Percentiles rank a stretch among this genome's conserved stretches.
phyloP scores from a whole-genome alignment of 768 basidiomycete species.

The Termitomyces sp. region DNA sequence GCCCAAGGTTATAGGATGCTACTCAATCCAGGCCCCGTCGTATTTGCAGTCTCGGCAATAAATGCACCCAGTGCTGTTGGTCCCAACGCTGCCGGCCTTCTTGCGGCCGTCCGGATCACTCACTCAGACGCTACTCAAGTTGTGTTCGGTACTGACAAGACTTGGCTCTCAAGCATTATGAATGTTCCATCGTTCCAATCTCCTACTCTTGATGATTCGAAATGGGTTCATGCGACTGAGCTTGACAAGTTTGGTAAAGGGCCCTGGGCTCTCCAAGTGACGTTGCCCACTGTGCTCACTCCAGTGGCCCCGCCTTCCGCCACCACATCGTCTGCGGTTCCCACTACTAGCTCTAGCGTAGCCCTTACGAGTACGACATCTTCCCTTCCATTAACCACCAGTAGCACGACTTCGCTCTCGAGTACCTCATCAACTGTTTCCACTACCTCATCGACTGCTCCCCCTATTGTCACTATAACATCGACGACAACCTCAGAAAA shows the following conservation, averaged over 20 bases:
- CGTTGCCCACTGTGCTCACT: constrained; percentile 5
- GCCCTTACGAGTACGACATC: background rate
- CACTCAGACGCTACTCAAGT: constrained; percentile 10
- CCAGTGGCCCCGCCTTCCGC: constrained; percentile 6
- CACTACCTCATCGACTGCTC: background rate
- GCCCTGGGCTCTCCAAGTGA: constrained; percentile 5
- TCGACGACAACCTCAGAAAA: constrained; percentile 1
- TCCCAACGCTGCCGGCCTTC: constrained; percentile 10
- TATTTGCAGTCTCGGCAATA: constrained; percentile 11
- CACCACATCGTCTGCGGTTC: background rate
- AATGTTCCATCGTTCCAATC: constrained; percentile 7
- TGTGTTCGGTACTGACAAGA: constrained; percentile 2
- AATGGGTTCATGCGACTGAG: constrained; percentile 5
- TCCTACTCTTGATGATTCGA: constrained; percentile 10
- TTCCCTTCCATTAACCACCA: background rate
- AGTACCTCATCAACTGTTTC: background rate
- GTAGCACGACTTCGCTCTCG: background rate
- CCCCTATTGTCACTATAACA: constrained; percentile 3
- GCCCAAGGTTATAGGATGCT: constrained; percentile 12
- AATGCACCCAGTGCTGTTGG: constrained; percentile 1
- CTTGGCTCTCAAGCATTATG: constrained; percentile 4
- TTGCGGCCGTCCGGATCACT: constrained; percentile 12
- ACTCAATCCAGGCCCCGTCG: constrained; percentile 8
- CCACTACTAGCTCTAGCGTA: background rate
- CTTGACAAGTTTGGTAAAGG: constrained; percentile 7